Conservation (phyloP, 2,329 filamentous ascomycete genomes). For the Sordariomycetes sp. region DNA sequence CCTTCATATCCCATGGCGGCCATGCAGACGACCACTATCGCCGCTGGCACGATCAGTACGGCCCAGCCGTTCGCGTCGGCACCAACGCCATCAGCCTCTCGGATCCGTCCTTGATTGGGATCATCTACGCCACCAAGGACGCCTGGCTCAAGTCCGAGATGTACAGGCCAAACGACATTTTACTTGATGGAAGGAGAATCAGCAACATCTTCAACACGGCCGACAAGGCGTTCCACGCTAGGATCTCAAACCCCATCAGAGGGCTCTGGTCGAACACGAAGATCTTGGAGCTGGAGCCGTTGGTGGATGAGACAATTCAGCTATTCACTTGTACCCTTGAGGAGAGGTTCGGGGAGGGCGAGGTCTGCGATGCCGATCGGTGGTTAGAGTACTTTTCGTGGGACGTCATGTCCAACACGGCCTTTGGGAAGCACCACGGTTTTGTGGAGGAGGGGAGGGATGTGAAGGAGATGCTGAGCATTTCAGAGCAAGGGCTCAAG, state of each 20-base stretch:
- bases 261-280: constrained; percentile 8
- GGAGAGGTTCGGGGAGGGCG: neutral
- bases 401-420: constrained; percentile 30
- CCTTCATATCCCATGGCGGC: constrained; percentile 6
- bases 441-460: constrained; percentile 28
- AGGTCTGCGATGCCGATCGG: neutral
- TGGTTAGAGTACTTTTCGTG: constrained; percentile 14
- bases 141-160: constrained; percentile 11
- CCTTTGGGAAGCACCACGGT: constrained; percentile 29
- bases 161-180: constrained; percentile 9
- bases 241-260: constrained; percentile 8
- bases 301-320: constrained; percentile 9
- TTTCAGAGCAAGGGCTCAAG: constrained; percentile 16
- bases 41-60: constrained; percentile 9
- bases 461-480: constrained; percentile 22
- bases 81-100: constrained; percentile 9
- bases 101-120: constrained; percentile 9
- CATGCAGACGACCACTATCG: constrained; percentile 4
- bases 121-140: constrained; percentile 8
- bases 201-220: constrained; percentile 12
- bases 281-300: constrained; percentile 9
- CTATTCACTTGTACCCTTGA: constrained; percentile 5
- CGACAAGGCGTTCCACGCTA: constrained; percentile 8
- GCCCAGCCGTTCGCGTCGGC: constrained; percentile 9
- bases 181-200: constrained; percentile 8